A percentile compares a stretch with the other conserved stretches of the same genome.
Conservation (phyloP, 2,329 filamentous ascomycete species). For the Talaromyces sp. region DNA sequence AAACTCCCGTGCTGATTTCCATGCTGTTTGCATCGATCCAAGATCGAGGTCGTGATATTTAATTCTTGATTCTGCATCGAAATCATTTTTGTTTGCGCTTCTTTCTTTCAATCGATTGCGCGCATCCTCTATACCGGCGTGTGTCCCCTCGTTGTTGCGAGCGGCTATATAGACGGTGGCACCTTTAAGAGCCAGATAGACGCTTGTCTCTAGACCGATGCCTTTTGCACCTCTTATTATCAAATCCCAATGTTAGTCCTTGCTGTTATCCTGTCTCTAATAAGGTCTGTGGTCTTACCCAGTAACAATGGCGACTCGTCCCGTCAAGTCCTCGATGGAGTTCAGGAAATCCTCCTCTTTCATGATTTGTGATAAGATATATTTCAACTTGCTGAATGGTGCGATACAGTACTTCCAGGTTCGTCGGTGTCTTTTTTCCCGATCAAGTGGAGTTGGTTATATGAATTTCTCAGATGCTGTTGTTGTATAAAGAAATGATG, state of each 20-base stretch:
- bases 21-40: conserved; percentile 14
- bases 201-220: conserved; percentile 16
- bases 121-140: conserved; percentile 13
- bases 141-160: conserved; percentile 13
- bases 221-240: conserved; percentile 13
- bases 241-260: neutral
- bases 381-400: neutral
- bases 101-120: conserved; percentile 6
- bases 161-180: conserved; percentile 17
- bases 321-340: conserved; percentile 14
- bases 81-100: neutral
- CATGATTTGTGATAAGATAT: conserved; percentile 1
- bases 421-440: neutral
- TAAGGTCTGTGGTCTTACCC: neutral
- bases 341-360: conserved; percentile 15
- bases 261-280: neutral
- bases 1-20: conserved; percentile 14
- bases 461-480: neutral
- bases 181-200: conserved; percentile 16
- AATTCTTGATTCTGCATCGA: conserved; percentile 2
- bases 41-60: conserved; percentile 15
- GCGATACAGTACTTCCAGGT: neutral
- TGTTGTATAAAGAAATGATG: neutral
- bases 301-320: conserved; percentile 14
- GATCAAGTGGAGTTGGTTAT: neutral